Conservation (phyloP, 2,329 filamentous ascomycete species). For the Paraphoma chrysanthemicola region DNA sequence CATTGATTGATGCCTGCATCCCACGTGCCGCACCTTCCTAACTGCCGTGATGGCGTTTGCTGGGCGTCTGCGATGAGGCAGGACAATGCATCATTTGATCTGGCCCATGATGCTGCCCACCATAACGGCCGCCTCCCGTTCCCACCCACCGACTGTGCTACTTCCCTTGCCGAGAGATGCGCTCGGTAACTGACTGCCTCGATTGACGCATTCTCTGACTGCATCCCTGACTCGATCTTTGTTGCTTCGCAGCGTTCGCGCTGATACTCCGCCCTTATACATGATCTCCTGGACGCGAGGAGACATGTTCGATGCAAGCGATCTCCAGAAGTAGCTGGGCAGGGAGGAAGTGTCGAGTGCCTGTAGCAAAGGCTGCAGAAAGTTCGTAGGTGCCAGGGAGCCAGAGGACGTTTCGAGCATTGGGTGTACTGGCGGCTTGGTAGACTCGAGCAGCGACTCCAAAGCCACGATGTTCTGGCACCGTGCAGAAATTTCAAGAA, state of each 20-base stretch:
- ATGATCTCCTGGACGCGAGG: conserved; percentile 84
- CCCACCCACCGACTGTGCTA: conserved; percentile 70
- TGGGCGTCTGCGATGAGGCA: background rate
- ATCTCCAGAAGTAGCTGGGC: conserved; percentile 92
- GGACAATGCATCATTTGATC: conserved; percentile 28
- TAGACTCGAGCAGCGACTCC: conserved; percentile 75
- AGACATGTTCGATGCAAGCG: conserved; percentile 78
- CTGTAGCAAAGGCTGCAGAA: conserved; percentile 75
- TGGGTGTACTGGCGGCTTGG: conserved; percentile 73
- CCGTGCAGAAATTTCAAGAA: conserved; percentile 80
- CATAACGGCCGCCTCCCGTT: conserved; percentile 94
- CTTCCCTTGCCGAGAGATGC: conserved; percentile 55
- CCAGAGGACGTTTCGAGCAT: conserved; percentile 55
- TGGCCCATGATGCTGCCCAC: conserved; percentile 77
- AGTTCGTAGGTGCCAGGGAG: conserved; percentile 46
- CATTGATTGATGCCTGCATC: background rate
- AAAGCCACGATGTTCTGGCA: conserved; percentile 93
- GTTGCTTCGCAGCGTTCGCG: conserved; percentile 79
- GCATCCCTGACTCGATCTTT: conserved; percentile 76
- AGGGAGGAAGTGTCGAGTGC: conserved; percentile 88
- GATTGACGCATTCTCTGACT: conserved; percentile 81
- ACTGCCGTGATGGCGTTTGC: background rate
- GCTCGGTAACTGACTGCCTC: conserved; percentile 73
- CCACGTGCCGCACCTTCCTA: background rate
- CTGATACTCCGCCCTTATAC: conserved; percentile 80